Evolutionary conservation across 192 early-diverging fungal genomes (phyloP), one percentile per base, ranked within the genome.

Genomic region (Coemansia sp.): DNA sequence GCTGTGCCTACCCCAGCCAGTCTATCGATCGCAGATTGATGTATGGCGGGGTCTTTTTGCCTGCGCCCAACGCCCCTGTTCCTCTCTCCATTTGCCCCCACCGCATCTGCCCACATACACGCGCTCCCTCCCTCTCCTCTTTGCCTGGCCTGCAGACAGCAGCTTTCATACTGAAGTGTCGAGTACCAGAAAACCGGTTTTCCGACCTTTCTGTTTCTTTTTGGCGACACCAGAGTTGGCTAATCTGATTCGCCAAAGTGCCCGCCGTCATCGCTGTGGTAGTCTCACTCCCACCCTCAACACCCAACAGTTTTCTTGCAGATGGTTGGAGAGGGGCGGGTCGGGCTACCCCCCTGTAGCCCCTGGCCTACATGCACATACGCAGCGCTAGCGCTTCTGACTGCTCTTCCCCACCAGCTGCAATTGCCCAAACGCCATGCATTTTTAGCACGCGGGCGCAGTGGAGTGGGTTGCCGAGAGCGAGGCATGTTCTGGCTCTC

Each of bases 1-100:
- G 56, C 32, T 32, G 56, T 32, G 34, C 56, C 15, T 59, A 15
- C 32, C 56, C 55, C 32, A 58, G 32, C 44, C 42, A 68, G 67
- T 50, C 67, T 69, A 69, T 69, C 59, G 67, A 69, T 69, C 55
- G 59, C 31, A 39, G 34, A 69, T 69, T 69, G 67, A 69, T 69
- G 62, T 64, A 48, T 31, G 45, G 62, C 24, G 39, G 40, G 38
- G 62, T 19, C 36, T 19, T 24, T 58, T 60, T 31, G 17, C 34
- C 20, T 31, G 46, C 19, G 19, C 46, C 19, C 53, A 56, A 19
- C 53, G 22, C 27, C 53, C 51, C 51, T 55, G 24, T n/a, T 10
- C 17, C 40, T 36, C 36, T 36, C 36, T 38, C 38, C 59, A 39
- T 39, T 61, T 22, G 32, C 59, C 59, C 59, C 59, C 36, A 39